These are phyloP conservation scores for Magnolia sinica DNA, from an alignment of 164 flowering plant genomes.

Conservation along the genomic window DNA sequence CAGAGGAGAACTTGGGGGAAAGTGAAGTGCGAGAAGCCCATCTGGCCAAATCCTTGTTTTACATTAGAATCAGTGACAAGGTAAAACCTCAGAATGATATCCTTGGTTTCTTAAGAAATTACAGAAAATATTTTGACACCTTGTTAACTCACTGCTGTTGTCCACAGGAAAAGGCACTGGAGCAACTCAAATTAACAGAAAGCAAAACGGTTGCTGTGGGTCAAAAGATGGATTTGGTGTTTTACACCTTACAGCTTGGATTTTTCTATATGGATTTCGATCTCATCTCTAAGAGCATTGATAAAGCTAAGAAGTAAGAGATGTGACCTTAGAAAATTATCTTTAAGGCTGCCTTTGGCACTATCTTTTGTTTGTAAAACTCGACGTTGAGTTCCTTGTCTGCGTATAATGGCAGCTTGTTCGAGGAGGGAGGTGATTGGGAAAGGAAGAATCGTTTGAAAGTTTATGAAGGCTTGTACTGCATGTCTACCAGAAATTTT, in stretches of 20 bases:
- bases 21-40: slow-evolving; percentile 99
- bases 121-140: not conserved
- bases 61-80: slow-evolving; percentile 83
- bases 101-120: not conserved
- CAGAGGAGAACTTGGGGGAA: slow-evolving; percentile 98
- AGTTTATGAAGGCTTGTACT: slow-evolving; percentile 92
- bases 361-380: not conserved
- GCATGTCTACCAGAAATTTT: slow-evolving; percentile 92
- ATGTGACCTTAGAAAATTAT: slow-evolving; percentile 1
- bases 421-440: slow-evolving; percentile 99
- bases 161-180: slow-evolving; percentile 79
- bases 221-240: slow-evolving; percentile 96
- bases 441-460: slow-evolving; percentile 95
- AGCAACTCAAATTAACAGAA: slow-evolving; percentile 91
- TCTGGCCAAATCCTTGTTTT: slow-evolving; percentile 82
- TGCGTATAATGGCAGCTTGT: slow-evolving; percentile 55
- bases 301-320: slow-evolving; percentile 89
- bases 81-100: slow-evolving; percentile 24
- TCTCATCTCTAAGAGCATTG: slow-evolving; percentile 92
- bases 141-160: not conserved
- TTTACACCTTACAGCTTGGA: slow-evolving; percentile 76
- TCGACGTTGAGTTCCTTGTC: not conserved
- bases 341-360: not conserved
- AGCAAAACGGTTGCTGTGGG: slow-evolving; percentile 98
- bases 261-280: slow-evolving; percentile 97